Evolutionary conservation across 768 basidiomycete species (phyloP), one percentile per base, ranked within the genome.

Genomic region (Lentinula aciculospora): DNA sequence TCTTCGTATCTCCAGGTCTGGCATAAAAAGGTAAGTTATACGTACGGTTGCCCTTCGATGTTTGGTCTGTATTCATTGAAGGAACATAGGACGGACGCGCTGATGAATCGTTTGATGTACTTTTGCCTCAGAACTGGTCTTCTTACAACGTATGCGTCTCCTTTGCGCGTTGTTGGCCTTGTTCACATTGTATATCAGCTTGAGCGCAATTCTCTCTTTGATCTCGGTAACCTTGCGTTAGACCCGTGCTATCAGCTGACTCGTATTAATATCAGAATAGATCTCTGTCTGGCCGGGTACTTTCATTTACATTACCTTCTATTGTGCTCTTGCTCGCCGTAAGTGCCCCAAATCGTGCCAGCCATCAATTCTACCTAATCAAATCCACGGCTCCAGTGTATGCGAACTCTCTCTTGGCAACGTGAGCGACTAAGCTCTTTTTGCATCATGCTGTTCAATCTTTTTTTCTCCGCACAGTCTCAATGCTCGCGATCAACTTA

Each of bases 121-220:
- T 57, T 47, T 17, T 57, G 56, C 25, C 19, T 57, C 3, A 46
- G 36, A 29, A 57, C 56, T 37, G 56, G 56, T 13, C 46, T 57
- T 23, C 23, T 48, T 19, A 47, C 56, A 10, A 57, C 45, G 56
- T 48, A 46, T 23, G 54, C 10, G 21, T 46, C 25, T 17, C 10
- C 7, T 19, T 44, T 25, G 25, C 8, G 6, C 15, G n/a, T 3
- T 4, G 5, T 27, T 6, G 4, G 25, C 19, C 12, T 12, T 9
- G 2, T 12, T 45, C 17, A 55, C 50, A 28, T 29, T 37, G 12
- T 2, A 19, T 21, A 28, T n/a, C 29, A 57, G 56, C 10, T 1
- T 57, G 7, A 34, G 46, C 28, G 56, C 56, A 12, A 39, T 57
- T 15, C 23, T 36, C 10, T 57, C 56, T 8, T 28, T 57, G 19